Evolutionary conservation across 75 land plant genomes (phyloP).

Genomic region (Selaginella tamariscina): DNA sequence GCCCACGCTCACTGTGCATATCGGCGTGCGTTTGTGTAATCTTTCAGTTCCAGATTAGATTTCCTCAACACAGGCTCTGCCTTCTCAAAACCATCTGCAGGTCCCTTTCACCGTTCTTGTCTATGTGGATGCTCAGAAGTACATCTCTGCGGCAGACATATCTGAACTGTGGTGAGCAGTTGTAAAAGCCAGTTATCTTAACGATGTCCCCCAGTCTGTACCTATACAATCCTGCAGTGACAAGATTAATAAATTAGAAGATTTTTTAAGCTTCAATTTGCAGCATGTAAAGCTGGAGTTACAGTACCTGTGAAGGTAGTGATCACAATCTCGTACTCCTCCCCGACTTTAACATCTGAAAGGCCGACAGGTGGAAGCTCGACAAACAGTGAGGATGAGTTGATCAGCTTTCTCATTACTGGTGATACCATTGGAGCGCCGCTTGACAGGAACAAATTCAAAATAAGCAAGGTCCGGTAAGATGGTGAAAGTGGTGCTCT

Average conservation of each 20-base stretch:
- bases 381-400: slow-evolving; percentile 17
- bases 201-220: slow-evolving; percentile 54
- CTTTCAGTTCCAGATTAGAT: slow-evolving; percentile 34
- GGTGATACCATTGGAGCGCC: background rate
- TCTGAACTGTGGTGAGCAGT: slow-evolving; percentile 38
- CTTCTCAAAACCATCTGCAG: slow-evolving; percentile 34
- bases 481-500: slow-evolving; percentile 36
- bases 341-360: slow-evolving; percentile 34
- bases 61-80: background rate
- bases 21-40: slow-evolving; percentile 55
- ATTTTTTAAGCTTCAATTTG: background rate
- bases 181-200: slow-evolving; percentile 43
- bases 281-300: background rate
- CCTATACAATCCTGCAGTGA: slow-evolving; percentile 42
- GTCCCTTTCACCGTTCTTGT: slow-evolving; percentile 59
- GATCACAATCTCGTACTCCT: slow-evolving; percentile 44
- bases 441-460: slow-evolving; percentile 51
- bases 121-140: slow-evolving; percentile 39
- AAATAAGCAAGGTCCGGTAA: slow-evolving; percentile 50
- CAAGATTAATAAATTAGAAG: background rate
- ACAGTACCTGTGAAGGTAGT: slow-evolving; percentile 41
- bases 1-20: slow-evolving; percentile 37
- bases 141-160: slow-evolving; percentile 46
- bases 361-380: slow-evolving; percentile 15
- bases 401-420: too few relatives aligned